Evolutionary conservation across 495 filamentous ascomycete species (phyloP).

Genomic region (Penicillium samsonianum): DNA sequence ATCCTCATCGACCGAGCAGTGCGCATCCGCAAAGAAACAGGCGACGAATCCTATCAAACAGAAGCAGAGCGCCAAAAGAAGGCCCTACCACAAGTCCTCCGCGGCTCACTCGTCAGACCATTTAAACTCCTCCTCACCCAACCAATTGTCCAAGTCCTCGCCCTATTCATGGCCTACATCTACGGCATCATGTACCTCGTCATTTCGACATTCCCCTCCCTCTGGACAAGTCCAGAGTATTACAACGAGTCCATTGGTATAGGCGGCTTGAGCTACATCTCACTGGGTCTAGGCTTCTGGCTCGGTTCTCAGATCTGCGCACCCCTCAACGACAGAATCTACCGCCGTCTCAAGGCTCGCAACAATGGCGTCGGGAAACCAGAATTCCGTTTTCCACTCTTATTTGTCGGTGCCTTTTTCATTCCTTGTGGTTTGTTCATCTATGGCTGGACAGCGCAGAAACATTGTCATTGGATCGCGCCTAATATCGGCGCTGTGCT

Average conservation of each 20-base stretch:
- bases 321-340: constrained; percentile 66
- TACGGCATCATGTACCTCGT: constrained; percentile 76
- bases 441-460: too few species aligned
- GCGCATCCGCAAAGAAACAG: constrained; percentile 61
- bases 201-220: constrained; percentile 64
- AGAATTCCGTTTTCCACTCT: constrained; percentile 72
- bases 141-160: constrained; percentile 60
- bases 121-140: too few species aligned
- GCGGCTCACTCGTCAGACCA: too few species aligned
- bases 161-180: constrained; percentile 65
- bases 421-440: constrained; percentile 66
- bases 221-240: constrained; percentile 53
- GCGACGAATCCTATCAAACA: constrained; percentile 60
- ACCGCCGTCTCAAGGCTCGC: constrained; percentile 59
- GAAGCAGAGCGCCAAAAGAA: constrained; percentile 58
- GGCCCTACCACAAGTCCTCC: constrained; percentile 43
- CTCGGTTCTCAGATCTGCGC: constrained; percentile 63
- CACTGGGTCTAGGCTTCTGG: constrained; percentile 68
- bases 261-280: constrained; percentile 69
- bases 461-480: too few species aligned
- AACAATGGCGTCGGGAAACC: constrained; percentile 60
- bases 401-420: constrained; percentile 58
- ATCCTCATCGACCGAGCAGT: constrained; percentile 59
- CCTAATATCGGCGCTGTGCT: too few species aligned
- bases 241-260: constrained; percentile 64